phyloP scores from a whole-genome alignment of 805 yeast genomes.

The Lipomyces spencermartinsiae region DNA sequence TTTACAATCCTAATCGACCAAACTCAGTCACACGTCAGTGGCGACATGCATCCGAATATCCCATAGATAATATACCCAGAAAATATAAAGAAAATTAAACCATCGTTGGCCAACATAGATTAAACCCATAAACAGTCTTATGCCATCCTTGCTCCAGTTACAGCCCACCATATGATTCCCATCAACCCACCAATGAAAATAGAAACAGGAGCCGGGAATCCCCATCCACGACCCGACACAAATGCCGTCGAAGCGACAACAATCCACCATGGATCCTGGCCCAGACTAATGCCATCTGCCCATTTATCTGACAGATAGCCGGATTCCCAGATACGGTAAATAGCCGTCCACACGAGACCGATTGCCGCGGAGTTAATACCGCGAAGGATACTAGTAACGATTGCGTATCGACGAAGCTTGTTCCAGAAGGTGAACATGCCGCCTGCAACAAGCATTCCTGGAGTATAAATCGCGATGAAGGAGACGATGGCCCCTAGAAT shows the following conservation, averaged over 20 bases:
- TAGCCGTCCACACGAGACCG: constrained; percentile 36
- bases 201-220: constrained; percentile 30
- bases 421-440: constrained; percentile 38
- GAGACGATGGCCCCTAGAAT: constrained; percentile 29
- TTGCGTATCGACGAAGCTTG: constrained; percentile 27
- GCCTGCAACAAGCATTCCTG: constrained; percentile 35
- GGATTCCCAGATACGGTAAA: constrained; percentile 35
- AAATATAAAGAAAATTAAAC: background rate
- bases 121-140: background rate
- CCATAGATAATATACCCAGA: background rate
- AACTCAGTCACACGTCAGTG: no score
- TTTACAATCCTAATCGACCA: background rate
- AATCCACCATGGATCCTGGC: constrained; percentile 36
- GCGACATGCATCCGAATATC: no score
- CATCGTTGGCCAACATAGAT: background rate
- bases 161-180: constrained; percentile 35
- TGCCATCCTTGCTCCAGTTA: background rate
- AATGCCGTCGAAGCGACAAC: constrained; percentile 32
- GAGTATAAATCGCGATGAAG: constrained; percentile 32
- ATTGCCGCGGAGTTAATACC: constrained; percentile 35
- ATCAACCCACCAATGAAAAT: constrained; percentile 32
- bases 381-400: constrained; percentile 27
- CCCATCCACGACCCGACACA: constrained; percentile 23
- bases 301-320: constrained; percentile 24
- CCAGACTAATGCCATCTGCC: constrained; percentile 23